These are phyloP conservation scores for Podaxis sp. DNA, from an alignment of 768 basidiomycete genomes.

Conservation along the genomic window DNA sequence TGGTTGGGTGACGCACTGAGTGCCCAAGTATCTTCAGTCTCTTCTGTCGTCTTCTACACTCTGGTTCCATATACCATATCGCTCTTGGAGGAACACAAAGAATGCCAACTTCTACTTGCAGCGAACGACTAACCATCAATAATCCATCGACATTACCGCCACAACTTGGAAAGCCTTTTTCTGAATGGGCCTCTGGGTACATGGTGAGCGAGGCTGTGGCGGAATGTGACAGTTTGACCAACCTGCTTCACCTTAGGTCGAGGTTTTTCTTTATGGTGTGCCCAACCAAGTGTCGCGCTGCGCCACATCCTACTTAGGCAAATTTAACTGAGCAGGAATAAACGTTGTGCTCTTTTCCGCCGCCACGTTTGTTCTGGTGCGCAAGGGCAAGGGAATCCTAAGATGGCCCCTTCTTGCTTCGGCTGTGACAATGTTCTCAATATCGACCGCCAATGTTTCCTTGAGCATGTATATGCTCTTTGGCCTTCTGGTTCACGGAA, in stretches of 20 bases:
- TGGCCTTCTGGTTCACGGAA: slow-evolving; percentile 19
- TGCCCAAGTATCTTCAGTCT: no score
- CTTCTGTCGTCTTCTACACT: neutral
- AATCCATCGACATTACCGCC: neutral
- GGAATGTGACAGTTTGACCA: neutral
- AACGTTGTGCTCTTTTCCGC: slow-evolving; percentile 36
- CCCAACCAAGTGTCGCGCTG: no score
- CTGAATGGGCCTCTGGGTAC: neutral
- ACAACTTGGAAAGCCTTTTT: neutral
- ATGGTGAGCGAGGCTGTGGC: neutral
- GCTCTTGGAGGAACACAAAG: neutral
- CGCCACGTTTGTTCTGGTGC: slow-evolving; percentile 31
- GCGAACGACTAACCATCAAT: neutral
- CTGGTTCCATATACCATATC: neutral
- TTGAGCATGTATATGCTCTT: slow-evolving; percentile 33
- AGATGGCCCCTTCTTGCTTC: slow-evolving; percentile 30
- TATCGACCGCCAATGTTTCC: slow-evolving; percentile 33
- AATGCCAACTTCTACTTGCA: neutral
- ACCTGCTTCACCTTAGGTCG: neutral
- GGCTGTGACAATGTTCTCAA: slow-evolving; percentile 33
- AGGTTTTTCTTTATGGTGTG: slow-evolving; percentile 8
- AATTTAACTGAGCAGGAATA: slow-evolving; percentile 25
- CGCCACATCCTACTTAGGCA: neutral
- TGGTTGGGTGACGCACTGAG: no score
- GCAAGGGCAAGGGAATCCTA: slow-evolving; percentile 19